Evolutionary conservation across 2,329 filamentous ascomycete species (phyloP), one percentile per base, ranked within the genome.

Genomic region (Pseudonectria buxi): DNA sequence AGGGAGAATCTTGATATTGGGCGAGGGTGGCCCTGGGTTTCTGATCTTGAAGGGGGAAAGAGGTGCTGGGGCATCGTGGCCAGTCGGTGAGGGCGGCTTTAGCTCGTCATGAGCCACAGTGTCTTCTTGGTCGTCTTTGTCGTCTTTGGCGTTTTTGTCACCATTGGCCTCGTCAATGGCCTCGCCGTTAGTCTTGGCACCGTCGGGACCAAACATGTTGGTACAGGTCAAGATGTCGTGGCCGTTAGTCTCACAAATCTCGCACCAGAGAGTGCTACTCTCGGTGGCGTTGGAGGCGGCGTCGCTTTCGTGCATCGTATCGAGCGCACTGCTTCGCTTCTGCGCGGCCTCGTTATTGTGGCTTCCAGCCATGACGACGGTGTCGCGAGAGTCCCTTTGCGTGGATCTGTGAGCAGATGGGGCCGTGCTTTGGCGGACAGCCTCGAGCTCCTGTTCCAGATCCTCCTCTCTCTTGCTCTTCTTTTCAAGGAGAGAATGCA

Each of bases 181-280:
- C 9, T 59, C 56, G 36, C 44, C 51, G 28, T 55, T 51, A 41
- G 47, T 48, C 50, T 63, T 62, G 33, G 47, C 48, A 24, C 59
- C 56, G 16, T 65, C 65, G 7, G 66, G 56, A 3, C 73, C 79
- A 59, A 86, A 90, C 81, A 95, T 92, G 59, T 87, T 90, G 35
- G 85, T 88, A 70, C 90, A 96, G 14, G 86, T 94, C 37, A 96
- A 69, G 41, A 96, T 95, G 53, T 96, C 90, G 56, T 96, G 90
- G 12, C 90, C 89, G 30, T 78, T 74, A 24, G 85, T 86, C 65
- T 95, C 89, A 64, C 90, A 96, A 43, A 96, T 92, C 64, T 96
- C 92, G 62, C 90, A 96, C 84, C 86, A 94, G 44, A 89, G 72
- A 12, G 72, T 76, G 57, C 78, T 84, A 50, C 72, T 80, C 56